Evolutionary conservation across 192 early-diverging fungal species (phyloP).

Genomic region (Entomortierella beljakovae): DNA sequence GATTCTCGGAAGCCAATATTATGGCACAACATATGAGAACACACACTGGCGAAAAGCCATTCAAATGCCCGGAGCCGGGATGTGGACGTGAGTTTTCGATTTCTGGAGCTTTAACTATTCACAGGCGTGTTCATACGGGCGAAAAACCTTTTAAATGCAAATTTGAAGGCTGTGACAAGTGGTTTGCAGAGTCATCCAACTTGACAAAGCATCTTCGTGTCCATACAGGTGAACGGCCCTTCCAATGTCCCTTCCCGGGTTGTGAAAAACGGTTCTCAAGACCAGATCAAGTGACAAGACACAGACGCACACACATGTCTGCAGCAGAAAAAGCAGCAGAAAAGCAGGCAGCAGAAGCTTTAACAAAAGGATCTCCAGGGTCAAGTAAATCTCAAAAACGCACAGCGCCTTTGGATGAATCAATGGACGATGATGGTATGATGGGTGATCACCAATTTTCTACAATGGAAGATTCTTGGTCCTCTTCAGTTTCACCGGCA

Average conservation of each 20-base stretch:
- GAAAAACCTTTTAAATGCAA: conserved; percentile 68
- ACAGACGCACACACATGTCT: conserved; percentile 39
- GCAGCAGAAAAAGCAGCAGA: conserved; percentile 41
- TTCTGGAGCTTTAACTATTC: conserved; percentile 76
- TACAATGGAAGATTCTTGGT: conserved; percentile 12
- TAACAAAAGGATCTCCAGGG: neutral
- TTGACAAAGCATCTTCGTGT: conserved; percentile 70
- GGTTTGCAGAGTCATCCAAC: conserved; percentile 68
- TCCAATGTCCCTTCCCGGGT: conserved; percentile 63
- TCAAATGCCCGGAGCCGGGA: conserved; percentile 69
- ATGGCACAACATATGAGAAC: conserved; percentile 84
- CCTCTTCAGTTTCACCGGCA: conserved; percentile 12
- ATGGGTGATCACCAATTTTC: neutral
- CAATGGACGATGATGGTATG: neutral
- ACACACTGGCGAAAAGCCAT: conserved; percentile 84
- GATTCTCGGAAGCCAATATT: conserved; percentile 83
- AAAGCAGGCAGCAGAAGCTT: conserved; percentile 18
- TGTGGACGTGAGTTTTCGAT: conserved; percentile 78
- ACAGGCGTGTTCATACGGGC: conserved; percentile 74
- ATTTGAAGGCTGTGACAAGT: conserved; percentile 63
- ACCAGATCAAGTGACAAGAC: conserved; percentile 59
- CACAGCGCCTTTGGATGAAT: conserved; percentile 6
- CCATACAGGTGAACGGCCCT: conserved; percentile 77
- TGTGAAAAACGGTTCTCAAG: conserved; percentile 65
- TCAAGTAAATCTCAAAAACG: conserved; percentile 16